These are phyloP conservation scores for Cladochytrium tenue DNA, from an alignment of 371 early-diverging fungal genomes.

Conservation along the genomic window DNA sequence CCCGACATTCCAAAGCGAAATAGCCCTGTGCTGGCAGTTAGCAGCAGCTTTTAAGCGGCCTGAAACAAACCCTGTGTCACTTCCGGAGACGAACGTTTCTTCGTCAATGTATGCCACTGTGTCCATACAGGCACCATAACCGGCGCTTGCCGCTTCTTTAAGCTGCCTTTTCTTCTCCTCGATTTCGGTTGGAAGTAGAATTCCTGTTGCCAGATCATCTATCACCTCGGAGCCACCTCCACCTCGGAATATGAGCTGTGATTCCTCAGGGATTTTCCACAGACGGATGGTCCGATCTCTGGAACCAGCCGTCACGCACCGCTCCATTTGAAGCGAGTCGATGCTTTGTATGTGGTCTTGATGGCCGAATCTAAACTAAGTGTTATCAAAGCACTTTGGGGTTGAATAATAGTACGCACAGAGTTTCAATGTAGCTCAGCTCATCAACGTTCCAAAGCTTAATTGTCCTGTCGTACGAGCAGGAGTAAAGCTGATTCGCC, in stretches of 20 bases:
- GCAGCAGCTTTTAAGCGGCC: no score
- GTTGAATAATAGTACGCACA: constrained; percentile 43
- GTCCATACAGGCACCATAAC: constrained; percentile 78
- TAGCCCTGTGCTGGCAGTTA: constrained; percentile 59
- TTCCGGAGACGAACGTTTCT: constrained; percentile 84
- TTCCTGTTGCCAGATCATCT: constrained; percentile 8
- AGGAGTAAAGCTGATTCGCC: constrained; percentile 84
- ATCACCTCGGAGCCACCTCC: constrained; percentile 52
- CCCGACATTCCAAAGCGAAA: constrained; percentile 87
- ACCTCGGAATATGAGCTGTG: constrained; percentile 89
- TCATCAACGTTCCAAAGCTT: constrained; percentile 95
- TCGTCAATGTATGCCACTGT: constrained; percentile 87
- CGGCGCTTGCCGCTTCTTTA: constrained; percentile 22
- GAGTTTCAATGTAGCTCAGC: constrained; percentile 88
- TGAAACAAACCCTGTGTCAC: constrained; percentile 74
- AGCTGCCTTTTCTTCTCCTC: constrained; percentile 37
- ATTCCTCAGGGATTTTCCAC: constrained; percentile 94
- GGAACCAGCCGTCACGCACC: constrained; percentile 89
- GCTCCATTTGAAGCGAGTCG: constrained; percentile 79
- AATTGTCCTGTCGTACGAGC: constrained; percentile 88
- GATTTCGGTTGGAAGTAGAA: no score
- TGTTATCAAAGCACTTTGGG: no score
- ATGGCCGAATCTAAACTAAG: constrained; percentile 82
- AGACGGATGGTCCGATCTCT: constrained; percentile 88
- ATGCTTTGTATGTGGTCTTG: constrained; percentile 84